Evolutionary conservation across 176 grass and related monocot genomes (phyloP), one percentile per base, ranked within the genome.

Genomic region (Bolboschoenus planiculmis): DNA sequence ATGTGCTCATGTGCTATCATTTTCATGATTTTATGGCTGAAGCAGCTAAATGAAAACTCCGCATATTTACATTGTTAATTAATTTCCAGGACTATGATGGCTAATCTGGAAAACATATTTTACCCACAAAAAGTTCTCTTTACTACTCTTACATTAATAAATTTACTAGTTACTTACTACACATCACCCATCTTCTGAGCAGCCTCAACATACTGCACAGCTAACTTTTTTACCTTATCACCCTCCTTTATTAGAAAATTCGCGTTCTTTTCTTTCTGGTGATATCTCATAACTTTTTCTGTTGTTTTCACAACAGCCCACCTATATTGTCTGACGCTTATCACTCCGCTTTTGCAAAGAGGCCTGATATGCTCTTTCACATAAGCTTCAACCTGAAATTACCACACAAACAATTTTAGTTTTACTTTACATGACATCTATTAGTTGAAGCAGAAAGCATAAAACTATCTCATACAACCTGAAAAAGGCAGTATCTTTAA

Each of bases 321-420:
- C 43, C 86, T 86, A 65, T 95, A 98, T 24, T 98, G 96, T 27
- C 91, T 84, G 0, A 91, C 92, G 0, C 81, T 93, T 30, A 98
- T 95, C 31, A 95, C 92, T 2, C 89, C 92, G 2, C 90, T 98
- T 88, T 98, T 98, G 87, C 96, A 95, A 14, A 98, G 90, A 40
- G 96, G 87, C 62, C 96, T 95, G 85, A 99, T 91, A 82, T 95
- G 91, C 85, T 95, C 96, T 83, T 99, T 95, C 42, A 95, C 85
- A 55, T 88, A 95, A 58, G 88, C 79, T 81, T 93, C 91, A 53
- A 95, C 92, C 96, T 98, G 75, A 56, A 40, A 26, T 40, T 23
- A n/a, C 3, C 27, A 57, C 48, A 10, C 3, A 78, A 55, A 61
- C n/a, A 42, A 68, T 20, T 36, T 66, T 29, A 66, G 10, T 66